A percentile compares a stretch with the other conserved stretches of the same genome.
Evolutionary conservation across 106 monocot genomes (phyloP).

Genomic region (Acorus calamus): DNA sequence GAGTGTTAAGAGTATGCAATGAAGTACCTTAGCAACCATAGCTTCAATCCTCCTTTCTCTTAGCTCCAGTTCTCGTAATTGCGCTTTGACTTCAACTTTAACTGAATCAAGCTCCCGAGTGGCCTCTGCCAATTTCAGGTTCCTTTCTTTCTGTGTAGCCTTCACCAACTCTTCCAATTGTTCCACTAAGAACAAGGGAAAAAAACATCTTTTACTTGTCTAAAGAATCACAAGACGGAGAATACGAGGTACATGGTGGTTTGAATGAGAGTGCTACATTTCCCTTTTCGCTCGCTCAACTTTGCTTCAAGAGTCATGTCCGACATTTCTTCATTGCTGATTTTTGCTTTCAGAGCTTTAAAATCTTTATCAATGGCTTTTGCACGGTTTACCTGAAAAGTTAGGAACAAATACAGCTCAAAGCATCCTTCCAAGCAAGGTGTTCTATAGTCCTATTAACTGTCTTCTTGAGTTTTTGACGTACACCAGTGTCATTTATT

Average conservation of each 20-base stretch:
- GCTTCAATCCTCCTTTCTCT: constrained; percentile 50
- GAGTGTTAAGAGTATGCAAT: too few relatives aligned
- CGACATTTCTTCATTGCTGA: constrained; percentile 48
- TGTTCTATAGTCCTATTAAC: too few relatives aligned
- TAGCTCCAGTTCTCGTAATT: constrained; percentile 29
- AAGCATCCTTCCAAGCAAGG: too few relatives aligned
- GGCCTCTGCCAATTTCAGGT: constrained; percentile 28
- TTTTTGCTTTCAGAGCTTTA: constrained; percentile 52
- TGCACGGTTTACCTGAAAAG: constrained; percentile 38
- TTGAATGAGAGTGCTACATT: constrained; percentile 30
- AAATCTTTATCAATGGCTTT: constrained; percentile 69
- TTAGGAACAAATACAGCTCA: neutral
- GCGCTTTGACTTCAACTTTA: constrained; percentile 32
- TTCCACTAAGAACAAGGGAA: constrained; percentile 21
- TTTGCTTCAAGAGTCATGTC: constrained; percentile 52
- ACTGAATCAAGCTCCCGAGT: constrained; percentile 28
- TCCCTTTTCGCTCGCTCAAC: constrained; percentile 45
- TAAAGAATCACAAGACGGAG: too few relatives aligned
- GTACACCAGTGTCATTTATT: too few relatives aligned
- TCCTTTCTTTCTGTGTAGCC: constrained; percentile 37
- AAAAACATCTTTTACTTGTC: too few relatives aligned
- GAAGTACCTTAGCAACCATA: constrained; percentile 48
- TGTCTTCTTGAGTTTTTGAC: too few relatives aligned
- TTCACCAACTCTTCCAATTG: constrained; percentile 51
- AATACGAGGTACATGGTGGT: too few relatives aligned